These are phyloP conservation scores for Salix suchowensis DNA, from an alignment of 345 rosid genomes.

Conservation along the genomic window DNA sequence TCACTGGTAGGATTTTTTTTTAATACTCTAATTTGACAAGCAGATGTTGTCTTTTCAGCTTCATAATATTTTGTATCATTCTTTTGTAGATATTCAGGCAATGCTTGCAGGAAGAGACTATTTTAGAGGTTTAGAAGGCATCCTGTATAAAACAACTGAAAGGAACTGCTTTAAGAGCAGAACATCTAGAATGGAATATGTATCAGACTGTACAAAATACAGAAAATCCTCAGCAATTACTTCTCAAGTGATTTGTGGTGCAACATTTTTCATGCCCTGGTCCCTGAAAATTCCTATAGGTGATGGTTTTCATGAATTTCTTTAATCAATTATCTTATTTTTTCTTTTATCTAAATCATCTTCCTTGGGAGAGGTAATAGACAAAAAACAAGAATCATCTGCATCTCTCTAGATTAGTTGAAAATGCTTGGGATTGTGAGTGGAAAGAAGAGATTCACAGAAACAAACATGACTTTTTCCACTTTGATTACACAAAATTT, in stretches of 20 bases:
- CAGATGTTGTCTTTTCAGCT: background rate
- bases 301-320: constrained; percentile 79
- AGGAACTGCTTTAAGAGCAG: constrained; percentile 21
- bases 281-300: constrained; percentile 79
- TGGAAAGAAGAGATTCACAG: constrained; percentile 37
- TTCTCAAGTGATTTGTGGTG: constrained; percentile 54
- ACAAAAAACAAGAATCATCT: constrained; percentile 13
- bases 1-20: constrained; percentile 36
- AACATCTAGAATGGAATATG: constrained; percentile 59
- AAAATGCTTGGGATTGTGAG: constrained; percentile 49
- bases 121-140: constrained; percentile 22
- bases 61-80: background rate
- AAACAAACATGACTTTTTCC: constrained; percentile 28
- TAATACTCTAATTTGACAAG: background rate
- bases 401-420: constrained; percentile 14
- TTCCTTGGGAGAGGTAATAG: constrained; percentile 24
- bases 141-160: constrained; percentile 9
- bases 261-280: constrained; percentile 72
- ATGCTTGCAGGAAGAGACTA: constrained; percentile 49
- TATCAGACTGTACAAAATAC: constrained; percentile 48
- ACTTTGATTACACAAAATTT: constrained; percentile 19
- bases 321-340: constrained; percentile 28
- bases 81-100: constrained; percentile 39
- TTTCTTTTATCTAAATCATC: constrained; percentile 17
- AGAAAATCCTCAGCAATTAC: constrained; percentile 46